A percentile compares a stretch with the other conserved stretches of the same genome.
Evolutionary conservation across 345 rosid species (phyloP).

Genomic region (Brassica carinata): DNA sequence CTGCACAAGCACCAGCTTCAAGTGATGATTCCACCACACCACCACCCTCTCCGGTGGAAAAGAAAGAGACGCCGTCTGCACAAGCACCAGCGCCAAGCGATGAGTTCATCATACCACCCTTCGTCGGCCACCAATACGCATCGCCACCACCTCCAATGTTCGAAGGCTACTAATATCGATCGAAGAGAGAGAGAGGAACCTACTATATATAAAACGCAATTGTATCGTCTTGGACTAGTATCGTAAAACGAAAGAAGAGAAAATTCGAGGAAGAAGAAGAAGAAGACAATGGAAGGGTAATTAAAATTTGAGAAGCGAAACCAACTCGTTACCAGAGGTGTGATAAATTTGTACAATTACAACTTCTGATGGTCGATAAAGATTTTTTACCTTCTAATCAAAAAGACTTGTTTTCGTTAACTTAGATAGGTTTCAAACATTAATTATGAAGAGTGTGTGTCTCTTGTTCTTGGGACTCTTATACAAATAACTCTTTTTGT

Average conservation of each 20-base stretch:
- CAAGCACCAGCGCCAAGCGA: conserved; percentile 41
- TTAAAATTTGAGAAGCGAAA: neutral
- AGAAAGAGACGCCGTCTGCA: neutral
- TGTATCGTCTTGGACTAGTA: conserved; percentile 11
- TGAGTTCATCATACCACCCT: conserved; percentile 55
- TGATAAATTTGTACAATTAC: conserved; percentile 16
- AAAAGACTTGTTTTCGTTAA: conserved; percentile 7
- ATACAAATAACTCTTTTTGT: neutral
- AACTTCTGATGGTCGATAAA: conserved; percentile 25
- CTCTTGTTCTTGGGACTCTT: neutral
- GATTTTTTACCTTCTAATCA: neutral
- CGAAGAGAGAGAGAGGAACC: neutral
- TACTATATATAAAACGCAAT: neutral
- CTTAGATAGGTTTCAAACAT: neutral
- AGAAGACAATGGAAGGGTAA: conserved; percentile 22
- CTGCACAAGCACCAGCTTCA: conserved; percentile 21
- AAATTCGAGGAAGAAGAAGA: conserved; percentile 20
- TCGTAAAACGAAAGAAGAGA: conserved; percentile 1
- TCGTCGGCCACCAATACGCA: conserved; percentile 61
- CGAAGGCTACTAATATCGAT: conserved; percentile 60
- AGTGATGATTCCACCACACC: neutral
- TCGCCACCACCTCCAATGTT: conserved; percentile 89
- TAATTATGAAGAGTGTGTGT: neutral
- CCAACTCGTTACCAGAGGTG: conserved; percentile 5
- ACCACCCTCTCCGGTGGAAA: neutral